Conservation (phyloP, 78 protist species). For the Dictyostelium citrinum region DNA sequence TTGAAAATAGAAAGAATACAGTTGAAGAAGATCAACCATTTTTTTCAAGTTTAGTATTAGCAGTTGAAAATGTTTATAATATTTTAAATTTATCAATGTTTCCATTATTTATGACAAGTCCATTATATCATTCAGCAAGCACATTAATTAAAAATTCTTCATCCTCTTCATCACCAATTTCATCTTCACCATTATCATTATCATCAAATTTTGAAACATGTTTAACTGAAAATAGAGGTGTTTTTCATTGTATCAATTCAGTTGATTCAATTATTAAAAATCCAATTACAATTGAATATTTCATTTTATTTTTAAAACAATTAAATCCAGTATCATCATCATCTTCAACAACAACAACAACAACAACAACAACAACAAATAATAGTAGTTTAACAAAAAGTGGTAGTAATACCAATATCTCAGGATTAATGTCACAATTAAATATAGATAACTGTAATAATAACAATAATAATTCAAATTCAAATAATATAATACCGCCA, state of each 20-base stretch:
- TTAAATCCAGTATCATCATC: neutral
- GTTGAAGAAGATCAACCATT: conserved; percentile 16
- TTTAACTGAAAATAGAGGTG: neutral
- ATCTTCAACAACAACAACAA: no score
- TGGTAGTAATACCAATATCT: neutral
- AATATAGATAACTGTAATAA: neutral
- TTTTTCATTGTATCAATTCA: neutral
- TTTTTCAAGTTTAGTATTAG: neutral
- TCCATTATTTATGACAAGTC: conserved; percentile 49
- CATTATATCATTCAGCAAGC: conserved; percentile 31
- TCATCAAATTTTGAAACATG: neutral
- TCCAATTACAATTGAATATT: conserved; percentile 61
- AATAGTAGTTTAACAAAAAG: neutral
- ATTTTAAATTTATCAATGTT: conserved; percentile 50
- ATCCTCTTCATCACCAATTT: neutral
- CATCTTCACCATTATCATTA: neutral
- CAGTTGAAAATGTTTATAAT: conserved; percentile 37
- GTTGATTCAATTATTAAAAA: conserved; percentile 24
- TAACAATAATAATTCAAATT: neutral
- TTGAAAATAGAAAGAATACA: neutral
- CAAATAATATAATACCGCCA: conserved; percentile 2
- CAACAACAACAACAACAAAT: no score
- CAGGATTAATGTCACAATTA: neutral
- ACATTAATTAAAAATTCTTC: neutral
- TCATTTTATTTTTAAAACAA: conserved; percentile 18